These are phyloP conservation scores for Xylogone sp. DNA, from an alignment of 2,329 filamentous ascomycete species.

Conservation along the genomic window DNA sequence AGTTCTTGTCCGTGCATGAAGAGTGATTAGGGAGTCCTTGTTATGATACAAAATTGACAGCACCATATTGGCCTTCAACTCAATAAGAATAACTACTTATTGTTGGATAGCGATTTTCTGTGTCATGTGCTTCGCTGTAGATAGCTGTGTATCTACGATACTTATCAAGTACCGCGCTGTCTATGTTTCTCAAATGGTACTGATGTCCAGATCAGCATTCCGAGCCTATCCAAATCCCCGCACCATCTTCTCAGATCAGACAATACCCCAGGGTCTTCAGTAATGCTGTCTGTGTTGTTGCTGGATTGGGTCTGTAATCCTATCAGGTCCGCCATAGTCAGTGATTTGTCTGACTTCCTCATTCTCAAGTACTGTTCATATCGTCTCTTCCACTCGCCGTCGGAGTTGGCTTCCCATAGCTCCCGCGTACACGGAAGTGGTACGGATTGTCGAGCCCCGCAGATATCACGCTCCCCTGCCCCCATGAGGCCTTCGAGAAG, in stretches of 20 bases:
- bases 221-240: not conserved
- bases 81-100: no score
- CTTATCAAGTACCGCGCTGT: no score
- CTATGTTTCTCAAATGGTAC: not conserved
- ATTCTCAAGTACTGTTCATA: not conserved
- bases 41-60: no score
- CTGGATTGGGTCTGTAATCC: not conserved
- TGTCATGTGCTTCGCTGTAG: no score
- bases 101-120: no score
- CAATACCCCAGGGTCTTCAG: not conserved
- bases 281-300: not conserved
- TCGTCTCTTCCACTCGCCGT: not conserved
- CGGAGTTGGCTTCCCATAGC: not conserved
- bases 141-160: no score
- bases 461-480: not conserved
- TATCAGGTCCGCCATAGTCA: not conserved
- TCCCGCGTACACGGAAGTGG: not conserved
- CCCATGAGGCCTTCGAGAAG: not conserved
- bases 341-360: not conserved
- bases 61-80: no score
- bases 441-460: not conserved
- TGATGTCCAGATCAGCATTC: not conserved
- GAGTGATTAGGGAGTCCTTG: no score
- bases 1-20: no score
- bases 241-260: not conserved